Percentiles rank a stretch among this genome's conserved stretches.
Evolutionary conservation across 2,329 filamentous ascomycete genomes (phyloP).

Genomic region (Fusarium burgessii): DNA sequence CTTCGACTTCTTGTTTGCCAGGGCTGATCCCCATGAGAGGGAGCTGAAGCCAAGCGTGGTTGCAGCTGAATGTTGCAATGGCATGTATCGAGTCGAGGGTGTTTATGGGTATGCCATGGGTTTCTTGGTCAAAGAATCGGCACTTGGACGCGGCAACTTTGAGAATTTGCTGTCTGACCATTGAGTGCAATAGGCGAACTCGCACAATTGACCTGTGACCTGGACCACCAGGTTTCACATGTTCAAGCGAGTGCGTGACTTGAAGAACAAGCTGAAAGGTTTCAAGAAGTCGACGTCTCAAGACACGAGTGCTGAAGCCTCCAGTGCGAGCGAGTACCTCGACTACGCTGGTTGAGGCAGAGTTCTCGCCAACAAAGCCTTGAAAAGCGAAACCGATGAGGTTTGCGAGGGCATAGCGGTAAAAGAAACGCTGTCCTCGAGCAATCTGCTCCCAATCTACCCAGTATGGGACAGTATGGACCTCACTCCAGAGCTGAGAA

Average conservation of each 20-base stretch:
- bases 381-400: slow-evolving; percentile 62
- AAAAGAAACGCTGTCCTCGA: slow-evolving; percentile 72
- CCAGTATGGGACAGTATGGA: slow-evolving; percentile 71
- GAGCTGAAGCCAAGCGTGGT: slow-evolving; percentile 70
- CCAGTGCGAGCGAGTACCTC: slow-evolving; percentile 75
- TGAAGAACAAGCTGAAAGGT: slow-evolving; percentile 61
- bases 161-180: slow-evolving; percentile 72
- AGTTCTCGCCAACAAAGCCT: slow-evolving; percentile 53
- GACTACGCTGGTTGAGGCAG: slow-evolving; percentile 68
- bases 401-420: slow-evolving; percentile 72
- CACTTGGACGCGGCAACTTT: slow-evolving; percentile 61
- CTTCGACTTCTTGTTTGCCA: slow-evolving; percentile 66
- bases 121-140: slow-evolving; percentile 69
- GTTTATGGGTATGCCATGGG: slow-evolving; percentile 73
- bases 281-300: slow-evolving; percentile 67
- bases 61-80: slow-evolving; percentile 72
- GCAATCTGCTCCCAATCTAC: slow-evolving; percentile 75
- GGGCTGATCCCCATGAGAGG: slow-evolving; percentile 73
- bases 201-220: slow-evolving; percentile 72
- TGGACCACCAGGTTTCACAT: slow-evolving; percentile 70
- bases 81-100: slow-evolving; percentile 74
- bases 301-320: slow-evolving; percentile 72
- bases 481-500: slow-evolving; percentile 51
- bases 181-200: slow-evolving; percentile 74
- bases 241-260: slow-evolving; percentile 68